Base-by-base conservation (phyloP, 2,329 filamentous ascomycete species). In the Periconia sp. region DNA sequence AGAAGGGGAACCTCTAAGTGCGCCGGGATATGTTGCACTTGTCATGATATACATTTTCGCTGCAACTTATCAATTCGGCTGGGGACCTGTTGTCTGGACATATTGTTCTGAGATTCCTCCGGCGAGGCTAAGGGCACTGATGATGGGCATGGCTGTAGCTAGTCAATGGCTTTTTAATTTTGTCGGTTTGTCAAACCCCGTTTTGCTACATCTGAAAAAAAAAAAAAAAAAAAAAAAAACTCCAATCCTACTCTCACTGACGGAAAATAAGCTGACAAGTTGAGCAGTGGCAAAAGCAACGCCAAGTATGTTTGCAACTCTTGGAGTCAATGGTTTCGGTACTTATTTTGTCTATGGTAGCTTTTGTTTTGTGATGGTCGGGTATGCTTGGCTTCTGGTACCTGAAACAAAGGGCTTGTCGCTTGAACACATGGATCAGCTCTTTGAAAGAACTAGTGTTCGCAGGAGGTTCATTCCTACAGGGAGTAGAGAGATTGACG, bases 161-260 rank as follows among this genome's bases (percentile, higher is more conserved):
- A 86, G 82, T 0, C 84, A 89, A 57, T 88, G 85, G 85, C 67
- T 89, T 3, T 88, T 88, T 67, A 89, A 89, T 62, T 87, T 89
- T 47, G 80, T 88, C 9, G 83, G 30, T 32, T 12, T 12, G 30
- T 18, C 9, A 13, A 18, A 15, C 23, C 23, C 5, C n/a, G 12
- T 17, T 18, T 18, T 17, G 30, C 2, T 18, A 11, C 8, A 5
- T 5, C 9, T 8, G n/a, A n/a, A n/a, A n/a, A n/a, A n/a, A n/a
- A n/a, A n/a, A n/a, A n/a, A n/a, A n/a, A n/a, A n/a, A n/a, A n/a
- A n/a, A n/a, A n/a, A n/a, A n/a, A n/a, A n/a, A n/a, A n/a, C n/a
- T n/a, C n/a, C n/a, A n/a, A n/a, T n/a, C n/a, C n/a, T n/a, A n/a
- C n/a, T n/a, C n/a, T n/a, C n/a, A n/a, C n/a, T n/a, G n/a, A n/a